phyloP scores from a whole-genome alignment of 768 basidiomycete species.

The Tulasnella sp. region DNA sequence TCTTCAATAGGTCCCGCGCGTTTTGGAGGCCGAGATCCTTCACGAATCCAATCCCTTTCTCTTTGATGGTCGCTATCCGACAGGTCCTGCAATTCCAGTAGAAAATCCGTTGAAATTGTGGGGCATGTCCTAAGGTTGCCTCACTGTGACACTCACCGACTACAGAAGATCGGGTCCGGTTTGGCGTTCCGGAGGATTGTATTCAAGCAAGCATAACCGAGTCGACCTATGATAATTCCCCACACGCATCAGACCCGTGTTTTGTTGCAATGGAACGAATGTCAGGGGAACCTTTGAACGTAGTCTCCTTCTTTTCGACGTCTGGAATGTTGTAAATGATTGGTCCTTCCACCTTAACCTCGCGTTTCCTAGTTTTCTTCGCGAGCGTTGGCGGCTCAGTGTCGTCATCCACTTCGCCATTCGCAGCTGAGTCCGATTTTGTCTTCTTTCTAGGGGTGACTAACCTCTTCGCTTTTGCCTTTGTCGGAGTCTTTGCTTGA shows the following conservation, averaged over 20 bases:
- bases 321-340: conserved; percentile 56
- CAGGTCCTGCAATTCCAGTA: conserved; percentile 24
- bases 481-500: conserved; percentile 16
- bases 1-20: conserved; percentile 52
- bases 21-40: conserved; percentile 75
- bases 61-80: conserved; percentile 66
- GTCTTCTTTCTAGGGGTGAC: background rate
- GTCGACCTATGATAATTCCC: conserved; percentile 10
- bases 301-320: conserved; percentile 53
- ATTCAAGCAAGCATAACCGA: conserved; percentile 76
- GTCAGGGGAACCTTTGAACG: conserved; percentile 38
- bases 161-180: conserved; percentile 63
- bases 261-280: background rate
- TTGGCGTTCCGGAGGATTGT: conserved; percentile 66
- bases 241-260: conserved; percentile 36
- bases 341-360: conserved; percentile 25
- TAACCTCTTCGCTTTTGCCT: background rate
- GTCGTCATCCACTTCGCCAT: conserved; percentile 11
- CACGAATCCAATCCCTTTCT: conserved; percentile 72
- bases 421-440: conserved; percentile 24
- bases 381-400: background rate
- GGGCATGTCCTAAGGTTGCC: too few species aligned
- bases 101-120: conserved; percentile 5
- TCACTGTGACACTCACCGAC: too few species aligned
- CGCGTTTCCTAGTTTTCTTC: conserved; percentile 27